Percentiles rank a stretch among this genome's conserved stretches.
Conservation (phyloP, 148 eudicot species). For the Amaranthus palmeri region DNA sequence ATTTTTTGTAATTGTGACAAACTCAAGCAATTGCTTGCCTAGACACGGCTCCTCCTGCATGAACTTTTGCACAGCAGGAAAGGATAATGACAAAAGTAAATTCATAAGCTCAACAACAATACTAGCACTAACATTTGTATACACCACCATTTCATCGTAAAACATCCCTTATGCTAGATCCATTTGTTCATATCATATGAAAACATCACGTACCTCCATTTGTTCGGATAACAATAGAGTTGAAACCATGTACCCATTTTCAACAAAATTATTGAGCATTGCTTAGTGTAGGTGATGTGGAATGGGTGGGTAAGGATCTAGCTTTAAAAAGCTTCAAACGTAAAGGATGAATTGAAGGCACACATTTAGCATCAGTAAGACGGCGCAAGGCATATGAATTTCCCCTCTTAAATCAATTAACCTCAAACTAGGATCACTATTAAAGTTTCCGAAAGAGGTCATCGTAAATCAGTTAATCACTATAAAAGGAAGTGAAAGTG, state of each 20-base stretch:
- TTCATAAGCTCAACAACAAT: slow-evolving; percentile 43
- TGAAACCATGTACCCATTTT: slow-evolving; percentile 41
- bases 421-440: slow-evolving; percentile 34
- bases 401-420: no score
- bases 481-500: slow-evolving; percentile 43
- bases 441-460: slow-evolving; percentile 33
- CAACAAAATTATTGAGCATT: slow-evolving; percentile 46
- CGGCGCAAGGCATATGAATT: slow-evolving; percentile 21
- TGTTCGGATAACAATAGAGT: slow-evolving; percentile 36
- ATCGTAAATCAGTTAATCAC: slow-evolving; percentile 28
- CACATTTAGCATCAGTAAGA: slow-evolving; percentile 47
- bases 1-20: slow-evolving; percentile 48
- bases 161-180: slow-evolving; percentile 36
- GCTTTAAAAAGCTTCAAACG: slow-evolving; percentile 42
- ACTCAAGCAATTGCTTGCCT: slow-evolving; percentile 66
- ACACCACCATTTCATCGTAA: slow-evolving; percentile 39
- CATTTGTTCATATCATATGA: slow-evolving; percentile 54
- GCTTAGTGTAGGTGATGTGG: slow-evolving; percentile 41
- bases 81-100: slow-evolving; percentile 58
- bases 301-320: slow-evolving; percentile 38
- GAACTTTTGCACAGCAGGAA: slow-evolving; percentile 39
- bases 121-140: slow-evolving; percentile 22
- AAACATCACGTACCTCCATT: slow-evolving; percentile 46
- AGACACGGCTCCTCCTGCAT: slow-evolving; percentile 24
- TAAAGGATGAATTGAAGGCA: slow-evolving; percentile 25